Base-by-base conservation (phyloP, 208 protist species). In the Leishmania lainsoni region DNA sequence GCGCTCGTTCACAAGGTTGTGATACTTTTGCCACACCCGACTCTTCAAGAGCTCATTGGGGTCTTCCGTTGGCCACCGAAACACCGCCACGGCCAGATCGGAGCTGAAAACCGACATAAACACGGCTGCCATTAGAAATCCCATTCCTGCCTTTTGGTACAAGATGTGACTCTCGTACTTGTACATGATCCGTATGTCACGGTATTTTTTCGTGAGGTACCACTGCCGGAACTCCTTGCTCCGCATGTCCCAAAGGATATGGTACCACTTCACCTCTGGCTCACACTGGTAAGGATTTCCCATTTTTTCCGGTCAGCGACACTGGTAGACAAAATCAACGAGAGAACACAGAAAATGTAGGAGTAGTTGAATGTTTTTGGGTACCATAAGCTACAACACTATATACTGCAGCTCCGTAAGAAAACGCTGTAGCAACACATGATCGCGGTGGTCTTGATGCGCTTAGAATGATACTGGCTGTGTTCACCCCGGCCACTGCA, bases 41-140 rank as follows among this genome's bases (percentile, higher is more conserved):
- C 87, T 83, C 78, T 94, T 96, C 45, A 96, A 70, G 42, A 96
- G 79, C 76, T 95, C 91, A 72, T 95, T 96, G 0, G 90, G 85
- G 52, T 96, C 93, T 51, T 96, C 93, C 3, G 93, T 93, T 3
- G 93, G 93, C 79, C 89, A 90, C 3, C 89, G 91, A n/a, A 96
- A 84, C 2, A 96, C 22, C 5, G 88, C 84, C 0, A 86, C 65
- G 14, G 85, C 87, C 16, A 90, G 78, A 61, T 96, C 85, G 0
- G 85, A 88, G 78, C 87, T 90, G 61, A 81, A 90, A 48, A 93
- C 83, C 14, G 85, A 86, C 74, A 93, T 81, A 42, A 94, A 71
- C 1, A 87, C 32, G 5, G 83, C 61, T 1, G 90, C 88, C 6
- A 90, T 74, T 0, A 89, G n/a, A 56, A 93, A 81, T 0, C 88